Base-by-base conservation (phyloP, 768 basidiomycete species). In the Lanmaoa rubissima region DNA sequence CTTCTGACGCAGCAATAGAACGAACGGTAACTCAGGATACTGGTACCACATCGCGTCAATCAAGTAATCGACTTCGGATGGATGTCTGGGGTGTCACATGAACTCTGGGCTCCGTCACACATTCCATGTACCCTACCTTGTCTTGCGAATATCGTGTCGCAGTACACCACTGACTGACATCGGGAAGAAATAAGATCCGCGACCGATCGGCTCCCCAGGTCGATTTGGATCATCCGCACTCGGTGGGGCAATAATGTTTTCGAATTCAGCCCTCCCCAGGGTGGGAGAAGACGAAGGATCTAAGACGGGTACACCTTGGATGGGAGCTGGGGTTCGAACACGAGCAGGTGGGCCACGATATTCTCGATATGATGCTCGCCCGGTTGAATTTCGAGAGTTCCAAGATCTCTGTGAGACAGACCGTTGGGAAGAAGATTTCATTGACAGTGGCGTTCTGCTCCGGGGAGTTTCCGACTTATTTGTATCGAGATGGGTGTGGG, bases 11-110 rank as follows among this genome's bases (percentile, higher is more conserved):
- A 24, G 35, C 4, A 26, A 53, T 14, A 26, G 45, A 52, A 69
- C 67, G 55, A 54, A 68, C 67, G 46, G 57, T 2, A 54, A 61
- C 44, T 57, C 52, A 1, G 60, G 60, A 24, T 63, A 71, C n/a
- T n/a, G n/a, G n/a, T n/a, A n/a, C 1, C 3, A 12, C 65, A 70
- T 62, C 11, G 54, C 61, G 28, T 39, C 45, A 5, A 69, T 60
- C 32, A 17, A 57, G 16, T 61, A 48, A 24, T 62, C 35, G 2
- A 1, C 1, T 21, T 1, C 46, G 8, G 40, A 31, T 21, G 40
- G 45, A 5, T 3, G 0, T 44, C 69, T 71, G 8, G 12, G 2
- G 5, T 40, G 8, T 43, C 19, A 34, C 21, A 51, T 67, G 34
- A 62, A 19, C 21, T 40, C 3, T 13, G 4, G 24, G 45, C 2